Evolutionary conservation across 1,284 basidiomycete species (phyloP).

Genomic region (Apiotrichum gracile): DNA sequence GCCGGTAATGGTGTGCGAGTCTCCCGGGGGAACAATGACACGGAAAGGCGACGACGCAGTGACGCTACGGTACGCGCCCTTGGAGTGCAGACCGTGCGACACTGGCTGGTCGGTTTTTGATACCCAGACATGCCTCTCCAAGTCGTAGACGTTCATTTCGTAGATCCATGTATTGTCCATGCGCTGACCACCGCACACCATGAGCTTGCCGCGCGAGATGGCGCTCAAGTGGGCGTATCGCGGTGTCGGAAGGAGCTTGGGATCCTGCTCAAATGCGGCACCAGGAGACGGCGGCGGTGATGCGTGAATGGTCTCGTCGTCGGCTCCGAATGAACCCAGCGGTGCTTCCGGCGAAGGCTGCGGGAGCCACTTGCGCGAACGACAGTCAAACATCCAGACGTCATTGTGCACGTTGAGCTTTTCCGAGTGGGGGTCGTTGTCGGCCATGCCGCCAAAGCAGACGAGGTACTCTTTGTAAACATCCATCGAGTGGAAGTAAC

Average conservation of each 20-base stretch:
- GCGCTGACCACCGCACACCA: constrained; percentile 91
- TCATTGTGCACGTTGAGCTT: constrained; percentile 71
- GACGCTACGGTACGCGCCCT: constrained; percentile 83
- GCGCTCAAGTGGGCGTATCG: constrained; percentile 88
- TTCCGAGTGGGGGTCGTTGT: constrained; percentile 44
- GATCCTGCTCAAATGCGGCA: constrained; percentile 22
- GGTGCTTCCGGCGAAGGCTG: constrained; percentile 24
- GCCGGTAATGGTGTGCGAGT: constrained; percentile 9
- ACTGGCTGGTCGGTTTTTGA: constrained; percentile 59
- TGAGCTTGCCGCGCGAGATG: constrained; percentile 71
- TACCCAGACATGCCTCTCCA: constrained; percentile 66
- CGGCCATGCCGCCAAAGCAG: constrained; percentile 82
- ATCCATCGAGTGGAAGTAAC: constrained; percentile 89
- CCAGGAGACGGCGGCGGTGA: constrained; percentile 77
- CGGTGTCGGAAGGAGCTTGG: constrained; percentile 59
- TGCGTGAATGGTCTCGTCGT: constrained; percentile 64
- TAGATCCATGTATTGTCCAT: constrained; percentile 63
- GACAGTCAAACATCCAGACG: constrained; percentile 74
- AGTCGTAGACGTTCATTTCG: constrained; percentile 80
- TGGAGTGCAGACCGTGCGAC: constrained; percentile 67
- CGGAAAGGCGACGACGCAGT: constrained; percentile 64
- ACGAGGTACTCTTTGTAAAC: constrained; percentile 81
- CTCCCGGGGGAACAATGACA: constrained; percentile 57
- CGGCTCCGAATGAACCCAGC: constrained; percentile 21
- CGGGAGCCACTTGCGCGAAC: constrained; percentile 62